phyloP scores from a whole-genome alignment of 2,329 filamentous ascomycete species.

The Polychaeton citri region DNA sequence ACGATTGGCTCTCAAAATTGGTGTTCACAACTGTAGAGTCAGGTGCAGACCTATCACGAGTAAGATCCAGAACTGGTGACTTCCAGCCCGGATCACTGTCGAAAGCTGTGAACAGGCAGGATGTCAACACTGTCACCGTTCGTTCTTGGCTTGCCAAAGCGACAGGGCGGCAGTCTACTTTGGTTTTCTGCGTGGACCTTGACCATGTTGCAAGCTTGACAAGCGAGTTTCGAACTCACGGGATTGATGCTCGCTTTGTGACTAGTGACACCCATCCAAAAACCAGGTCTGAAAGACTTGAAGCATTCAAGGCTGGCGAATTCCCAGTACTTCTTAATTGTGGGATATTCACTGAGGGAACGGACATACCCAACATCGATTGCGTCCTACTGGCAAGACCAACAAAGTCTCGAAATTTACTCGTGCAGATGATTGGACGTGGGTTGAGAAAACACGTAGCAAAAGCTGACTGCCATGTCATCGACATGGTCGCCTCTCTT shows the following conservation, averaged over 20 bases:
- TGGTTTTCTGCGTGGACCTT: slow-evolving; percentile 90
- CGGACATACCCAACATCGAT: slow-evolving; percentile 94
- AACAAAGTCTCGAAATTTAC: slow-evolving; percentile 80
- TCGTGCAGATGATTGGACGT: slow-evolving; percentile 95
- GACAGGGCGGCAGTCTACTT: slow-evolving; percentile 59
- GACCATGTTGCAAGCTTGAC: slow-evolving; percentile 67
- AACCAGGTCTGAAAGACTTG: slow-evolving; percentile 56
- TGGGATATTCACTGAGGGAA: slow-evolving; percentile 92
- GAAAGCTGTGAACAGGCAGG: slow-evolving; percentile 64
- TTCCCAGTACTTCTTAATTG: slow-evolving; percentile 90
- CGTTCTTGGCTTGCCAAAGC: slow-evolving; percentile 76
- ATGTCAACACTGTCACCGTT: slow-evolving; percentile 73
- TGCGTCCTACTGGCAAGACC: slow-evolving; percentile 80
- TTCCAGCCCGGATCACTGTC: slow-evolving; percentile 71
- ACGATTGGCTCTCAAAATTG: slow-evolving; percentile 86
- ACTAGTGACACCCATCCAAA: slow-evolving; percentile 63
- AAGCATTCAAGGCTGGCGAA: slow-evolving; percentile 60
- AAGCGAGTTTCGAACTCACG: slow-evolving; percentile 58
- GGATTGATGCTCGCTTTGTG: slow-evolving; percentile 75
- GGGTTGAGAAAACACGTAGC: slow-evolving; percentile 71
- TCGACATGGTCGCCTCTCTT: slow-evolving; percentile 86
- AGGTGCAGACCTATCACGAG: slow-evolving; percentile 57
- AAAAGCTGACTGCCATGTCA: slow-evolving; percentile 83
- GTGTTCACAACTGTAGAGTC: slow-evolving; percentile 86
- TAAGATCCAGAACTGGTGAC: slow-evolving; percentile 53